Base-by-base conservation (phyloP, 129 eudicot genomes). In the Artemisia tridentata region DNA sequence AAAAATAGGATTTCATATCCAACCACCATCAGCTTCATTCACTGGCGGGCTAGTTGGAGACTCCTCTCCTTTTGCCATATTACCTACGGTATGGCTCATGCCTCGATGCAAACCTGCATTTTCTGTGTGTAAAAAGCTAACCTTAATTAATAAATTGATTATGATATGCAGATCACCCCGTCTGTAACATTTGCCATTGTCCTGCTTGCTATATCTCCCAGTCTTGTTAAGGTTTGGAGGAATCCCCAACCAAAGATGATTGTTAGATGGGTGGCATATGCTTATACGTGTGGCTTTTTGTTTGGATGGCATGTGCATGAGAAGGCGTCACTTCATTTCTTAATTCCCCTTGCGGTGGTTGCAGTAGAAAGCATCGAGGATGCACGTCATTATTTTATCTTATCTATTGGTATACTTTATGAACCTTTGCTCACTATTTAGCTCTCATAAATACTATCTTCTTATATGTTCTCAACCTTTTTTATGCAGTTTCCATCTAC, bases 291-390 rank as follows among this genome's bases (percentile, higher is more conserved):
- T 65, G 99, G 99, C 61, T 95, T 95, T 81, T 31, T 95, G 48
- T 90, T 95, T 71, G 99, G 99, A 21, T 95, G 99, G 99, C 97
- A 95, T 75, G 99, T 95, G 57, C 99, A 95, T 61, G 99, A 95
- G 75, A 95, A 95, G 86, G 99, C 97, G 12, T 84, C 90, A 0
- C 96, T 95, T 71, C 99, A 95, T 78, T 95, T 95, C 80, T 86
- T 95, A 57, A 75, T 90, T 45, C 99, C 99, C 21, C 91, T 95
- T 51, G 93, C 97, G 31, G 17, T 82, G 63, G 81, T 80, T 55
- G 84, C 91, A 54, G 31, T 81, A 49, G 84, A 90, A 17, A 90
- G 96, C 79, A 48, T 72, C 38, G 87, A 78, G 67, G 97, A 90
- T 65, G 99, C 97, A 63, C 83, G 72, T 47, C 99, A 90, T 82